Evolutionary conservation across 768 basidiomycete genomes (phyloP).

Genomic region (Xerocomellus amylosporus): DNA sequence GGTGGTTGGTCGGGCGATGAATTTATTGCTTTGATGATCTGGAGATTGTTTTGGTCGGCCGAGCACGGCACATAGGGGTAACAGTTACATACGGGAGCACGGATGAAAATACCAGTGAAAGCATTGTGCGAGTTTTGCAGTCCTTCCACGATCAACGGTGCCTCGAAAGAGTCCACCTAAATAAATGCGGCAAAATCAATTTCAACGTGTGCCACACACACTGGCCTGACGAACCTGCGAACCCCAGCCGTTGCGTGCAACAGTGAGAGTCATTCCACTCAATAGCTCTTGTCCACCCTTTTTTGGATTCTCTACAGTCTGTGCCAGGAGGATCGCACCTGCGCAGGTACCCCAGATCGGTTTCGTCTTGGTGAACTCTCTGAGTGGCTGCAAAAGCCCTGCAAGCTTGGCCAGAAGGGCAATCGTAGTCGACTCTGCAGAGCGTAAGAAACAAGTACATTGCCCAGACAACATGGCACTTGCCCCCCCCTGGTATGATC

Average conservation of each 20-base stretch:
- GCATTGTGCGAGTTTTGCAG: conserved; percentile 57
- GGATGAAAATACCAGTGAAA: conserved; percentile 88
- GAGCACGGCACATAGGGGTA: background rate
- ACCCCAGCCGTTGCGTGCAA: conserved; percentile 92
- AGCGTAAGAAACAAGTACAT: background rate
- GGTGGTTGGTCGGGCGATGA: conserved; percentile 49
- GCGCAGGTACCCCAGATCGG: conserved; percentile 97
- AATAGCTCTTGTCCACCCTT: conserved; percentile 86
- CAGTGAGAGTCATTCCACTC: conserved; percentile 73
- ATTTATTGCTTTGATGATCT: conserved; percentile 64
- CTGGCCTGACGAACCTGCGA: conserved; percentile 57
- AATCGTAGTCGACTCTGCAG: conserved; percentile 87
- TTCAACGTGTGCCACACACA: background rate
- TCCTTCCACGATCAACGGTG: conserved; percentile 60
- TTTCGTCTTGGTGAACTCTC: conserved; percentile 64
- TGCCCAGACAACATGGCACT: conserved; percentile 13
- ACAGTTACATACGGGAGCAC: conserved; percentile 68
- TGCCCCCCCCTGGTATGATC: conserved; percentile 91
- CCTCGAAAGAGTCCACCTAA: conserved; percentile 90
- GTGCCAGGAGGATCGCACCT: conserved; percentile 85
- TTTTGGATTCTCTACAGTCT: conserved; percentile 71
- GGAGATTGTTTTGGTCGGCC: background rate
- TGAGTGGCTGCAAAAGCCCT: conserved; percentile 78
- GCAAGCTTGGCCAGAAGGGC: conserved; percentile 68
- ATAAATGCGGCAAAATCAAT: background rate